A percentile compares a stretch with the other conserved stretches of the same genome.
Evolutionary conservation across 2,329 filamentous ascomycete genomes (phyloP).

Genomic region (Hypoxylon sp.): DNA sequence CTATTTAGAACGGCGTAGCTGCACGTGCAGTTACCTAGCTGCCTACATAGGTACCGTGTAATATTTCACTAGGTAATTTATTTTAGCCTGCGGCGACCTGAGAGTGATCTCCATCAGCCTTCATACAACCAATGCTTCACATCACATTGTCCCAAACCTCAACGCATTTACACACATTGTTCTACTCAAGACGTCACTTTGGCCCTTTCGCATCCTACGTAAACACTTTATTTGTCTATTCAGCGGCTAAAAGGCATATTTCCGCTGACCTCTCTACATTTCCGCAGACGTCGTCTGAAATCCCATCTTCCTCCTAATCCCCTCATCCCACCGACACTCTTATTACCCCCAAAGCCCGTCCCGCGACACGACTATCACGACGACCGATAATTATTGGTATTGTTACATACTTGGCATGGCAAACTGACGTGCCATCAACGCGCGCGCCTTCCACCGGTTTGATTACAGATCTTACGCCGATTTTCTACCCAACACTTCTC

Average conservation of each 20-base stretch:
- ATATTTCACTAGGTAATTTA: constrained; percentile 8
- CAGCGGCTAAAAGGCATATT: background rate
- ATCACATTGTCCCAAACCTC: constrained; percentile 1
- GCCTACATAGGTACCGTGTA: constrained; percentile 7
- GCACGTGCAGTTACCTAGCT: background rate
- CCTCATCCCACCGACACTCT: constrained; percentile 2
- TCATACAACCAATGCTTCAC: constrained; percentile 9
- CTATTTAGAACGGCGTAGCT: no score
- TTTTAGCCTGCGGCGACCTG: constrained; percentile 19
- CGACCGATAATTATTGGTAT: background rate
- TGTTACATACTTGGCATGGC: background rate
- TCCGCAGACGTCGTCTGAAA: constrained; percentile 22
- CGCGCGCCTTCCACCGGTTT: background rate
- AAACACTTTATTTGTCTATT: background rate
- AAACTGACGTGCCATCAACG: background rate
- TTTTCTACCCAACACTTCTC: background rate
- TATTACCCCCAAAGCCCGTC: background rate
- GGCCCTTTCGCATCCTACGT: background rate
- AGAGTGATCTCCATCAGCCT: constrained; percentile 17
- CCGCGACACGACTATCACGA: background rate
- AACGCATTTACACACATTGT: constrained; percentile 1
- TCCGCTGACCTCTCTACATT: constrained; percentile 1
- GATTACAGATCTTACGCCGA: background rate
- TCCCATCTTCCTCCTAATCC: constrained; percentile 6
- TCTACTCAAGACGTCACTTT: background rate